These are phyloP conservation scores for Neltuma alba DNA, from an alignment of 306 rosid species.

Conservation along the genomic window DNA sequence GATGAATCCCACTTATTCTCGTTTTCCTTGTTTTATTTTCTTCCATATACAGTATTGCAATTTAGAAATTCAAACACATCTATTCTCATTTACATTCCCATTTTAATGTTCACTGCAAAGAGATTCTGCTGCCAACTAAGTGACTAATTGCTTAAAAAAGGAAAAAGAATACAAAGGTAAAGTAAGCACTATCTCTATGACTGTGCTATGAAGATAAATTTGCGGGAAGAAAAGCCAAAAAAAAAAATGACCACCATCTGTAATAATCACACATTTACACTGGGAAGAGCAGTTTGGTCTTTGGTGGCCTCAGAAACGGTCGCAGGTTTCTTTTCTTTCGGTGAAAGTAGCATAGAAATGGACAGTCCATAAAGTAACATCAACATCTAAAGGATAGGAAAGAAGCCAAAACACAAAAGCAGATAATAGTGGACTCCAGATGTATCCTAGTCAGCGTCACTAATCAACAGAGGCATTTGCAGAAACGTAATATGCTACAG, in stretches of 20 bases:
- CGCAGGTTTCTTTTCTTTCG: conserved; percentile 13
- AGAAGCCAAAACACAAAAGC: conserved; percentile 24
- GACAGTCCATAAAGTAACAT: conserved; percentile 36
- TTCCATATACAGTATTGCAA: neutral
- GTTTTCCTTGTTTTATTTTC: neutral
- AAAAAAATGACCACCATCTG: neutral
- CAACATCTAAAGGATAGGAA: conserved; percentile 21
- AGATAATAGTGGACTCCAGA: conserved; percentile 30
- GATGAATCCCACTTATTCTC: neutral
- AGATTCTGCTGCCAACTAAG: neutral
- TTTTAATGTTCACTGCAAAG: neutral
- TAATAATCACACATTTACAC: neutral
- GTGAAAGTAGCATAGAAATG: conserved; percentile 33
- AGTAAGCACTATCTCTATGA: neutral
- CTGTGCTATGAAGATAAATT: neutral
- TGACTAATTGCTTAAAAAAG: neutral
- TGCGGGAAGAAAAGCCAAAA: neutral
- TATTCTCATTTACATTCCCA: neutral
- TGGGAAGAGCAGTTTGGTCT: conserved; percentile 21
- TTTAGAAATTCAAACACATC: neutral
- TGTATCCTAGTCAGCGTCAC: conserved; percentile 38
- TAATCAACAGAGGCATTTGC: conserved; percentile 59
- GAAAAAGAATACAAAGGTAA: neutral
- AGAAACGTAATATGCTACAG: conserved; percentile 75
- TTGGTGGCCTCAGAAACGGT: conserved; percentile 7